Evolutionary conservation across 805 yeast genomes (phyloP).

Genomic region (Millerozyma acaciae): DNA sequence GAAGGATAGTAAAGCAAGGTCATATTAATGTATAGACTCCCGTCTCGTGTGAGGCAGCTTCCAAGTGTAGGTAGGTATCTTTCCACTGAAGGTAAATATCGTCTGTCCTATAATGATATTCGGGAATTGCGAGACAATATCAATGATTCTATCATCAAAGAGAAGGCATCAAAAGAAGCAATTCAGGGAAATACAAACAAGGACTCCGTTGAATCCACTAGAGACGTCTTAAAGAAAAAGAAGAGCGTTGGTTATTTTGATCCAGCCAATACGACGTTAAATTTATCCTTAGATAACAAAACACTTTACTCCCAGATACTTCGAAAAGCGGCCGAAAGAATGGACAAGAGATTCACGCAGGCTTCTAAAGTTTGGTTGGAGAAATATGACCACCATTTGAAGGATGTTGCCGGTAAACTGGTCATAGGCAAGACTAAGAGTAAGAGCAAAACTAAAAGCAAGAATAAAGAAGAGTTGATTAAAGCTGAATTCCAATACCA

Average conservation of each 20-base stretch:
- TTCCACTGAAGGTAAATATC: too few relatives aligned
- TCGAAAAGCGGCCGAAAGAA: conserved; percentile 15
- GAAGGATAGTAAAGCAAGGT: too few relatives aligned
- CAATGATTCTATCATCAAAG: neutral
- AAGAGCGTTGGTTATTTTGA: conserved; percentile 11
- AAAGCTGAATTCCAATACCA: conserved; percentile 3
- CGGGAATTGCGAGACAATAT: too few relatives aligned
- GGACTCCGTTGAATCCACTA: conserved; percentile 4
- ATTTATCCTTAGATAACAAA: conserved; percentile 17
- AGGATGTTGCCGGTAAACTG: neutral
- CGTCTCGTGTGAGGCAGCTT: too few relatives aligned
- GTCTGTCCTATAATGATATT: too few relatives aligned
- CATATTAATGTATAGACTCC: too few relatives aligned
- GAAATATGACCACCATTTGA: conserved; percentile 1
- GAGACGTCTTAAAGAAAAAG: conserved; percentile 4
- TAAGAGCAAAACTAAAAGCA: neutral
- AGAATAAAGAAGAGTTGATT: neutral
- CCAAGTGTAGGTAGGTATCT: too few relatives aligned
- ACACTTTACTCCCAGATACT: conserved; percentile 16
- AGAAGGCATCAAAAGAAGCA: neutral
- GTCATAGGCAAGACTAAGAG: neutral
- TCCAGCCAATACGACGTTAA: conserved; percentile 20
- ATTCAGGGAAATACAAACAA: neutral
- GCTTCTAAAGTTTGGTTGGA: conserved; percentile 19
- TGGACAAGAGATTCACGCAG: conserved; percentile 14